Evolutionary conservation across 2,329 filamentous ascomycete genomes (phyloP).

Genomic region (Ramularia endophylla): DNA sequence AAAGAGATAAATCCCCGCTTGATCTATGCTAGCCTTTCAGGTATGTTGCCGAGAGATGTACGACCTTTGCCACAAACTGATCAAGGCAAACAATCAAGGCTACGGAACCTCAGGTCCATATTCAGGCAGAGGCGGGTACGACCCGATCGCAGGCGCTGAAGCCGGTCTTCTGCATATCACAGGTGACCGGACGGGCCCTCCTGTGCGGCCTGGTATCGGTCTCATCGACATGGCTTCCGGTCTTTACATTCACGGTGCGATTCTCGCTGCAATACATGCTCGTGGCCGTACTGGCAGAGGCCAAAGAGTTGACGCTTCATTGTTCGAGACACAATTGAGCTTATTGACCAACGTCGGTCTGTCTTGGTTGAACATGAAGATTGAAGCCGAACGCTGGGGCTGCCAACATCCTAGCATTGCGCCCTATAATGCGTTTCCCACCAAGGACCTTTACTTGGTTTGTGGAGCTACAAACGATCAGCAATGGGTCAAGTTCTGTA

Average conservation of each 20-base stretch:
- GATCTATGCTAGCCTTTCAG: conserved; percentile 40
- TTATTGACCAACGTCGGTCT: conserved; percentile 40
- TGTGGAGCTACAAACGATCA: conserved; percentile 31
- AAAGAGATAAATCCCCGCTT: conserved; percentile 34
- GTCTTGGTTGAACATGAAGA: conserved; percentile 36
- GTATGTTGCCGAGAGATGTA: too few species aligned
- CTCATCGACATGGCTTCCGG: conserved; percentile 36
- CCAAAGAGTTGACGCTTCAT: conserved; percentile 40
- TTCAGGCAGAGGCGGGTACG: conserved; percentile 39
- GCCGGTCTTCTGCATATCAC: conserved; percentile 42
- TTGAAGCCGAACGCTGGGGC: conserved; percentile 40
- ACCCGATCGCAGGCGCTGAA: conserved; percentile 42
- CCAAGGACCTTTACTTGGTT: conserved; percentile 24
- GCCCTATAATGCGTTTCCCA: conserved; percentile 42
- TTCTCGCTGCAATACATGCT: conserved; percentile 37
- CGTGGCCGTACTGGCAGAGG: conserved; percentile 35
- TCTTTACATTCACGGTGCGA: conserved; percentile 40
- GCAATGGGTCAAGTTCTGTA: conserved; percentile 33
- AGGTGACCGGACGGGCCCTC: conserved; percentile 36
- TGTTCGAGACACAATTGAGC: conserved; percentile 42
- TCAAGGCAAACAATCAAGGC: conserved; percentile 17
- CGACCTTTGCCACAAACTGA: neutral
- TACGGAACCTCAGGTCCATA: conserved; percentile 41
- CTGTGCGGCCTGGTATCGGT: conserved; percentile 39
- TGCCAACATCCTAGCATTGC: conserved; percentile 26